These are phyloP conservation scores for Phytophthora macrochlamydospora DNA, from an alignment of 352 stramenopile species.

Conservation along the genomic window DNA sequence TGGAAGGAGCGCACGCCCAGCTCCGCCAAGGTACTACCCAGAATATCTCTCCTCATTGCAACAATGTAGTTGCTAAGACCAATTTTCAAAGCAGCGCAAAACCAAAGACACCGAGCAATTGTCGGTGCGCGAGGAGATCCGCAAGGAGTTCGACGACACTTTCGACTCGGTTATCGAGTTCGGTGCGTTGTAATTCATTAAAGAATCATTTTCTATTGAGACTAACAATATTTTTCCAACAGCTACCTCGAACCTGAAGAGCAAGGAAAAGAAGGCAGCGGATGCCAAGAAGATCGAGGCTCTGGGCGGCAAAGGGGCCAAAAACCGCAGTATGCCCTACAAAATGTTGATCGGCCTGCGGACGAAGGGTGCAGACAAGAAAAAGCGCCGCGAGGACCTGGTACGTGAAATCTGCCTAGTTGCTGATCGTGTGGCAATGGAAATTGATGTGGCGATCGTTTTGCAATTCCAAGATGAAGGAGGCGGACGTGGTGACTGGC, in stretches of 20 bases:
- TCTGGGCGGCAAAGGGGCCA: slow-evolving; percentile 64
- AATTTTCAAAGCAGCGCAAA: slow-evolving; percentile 13
- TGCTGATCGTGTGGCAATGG: neutral
- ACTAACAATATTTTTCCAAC: neutral
- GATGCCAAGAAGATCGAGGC: slow-evolving; percentile 77
- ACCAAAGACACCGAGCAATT: slow-evolving; percentile 41
- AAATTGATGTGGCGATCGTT: neutral
- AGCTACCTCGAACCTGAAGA: slow-evolving; percentile 64
- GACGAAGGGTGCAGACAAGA: slow-evolving; percentile 58
- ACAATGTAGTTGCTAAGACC: no score
- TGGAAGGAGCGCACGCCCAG: slow-evolving; percentile 63
- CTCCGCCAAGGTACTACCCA: slow-evolving; percentile 22
- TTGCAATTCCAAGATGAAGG: slow-evolving; percentile 50
- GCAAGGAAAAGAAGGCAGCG: slow-evolving; percentile 80
- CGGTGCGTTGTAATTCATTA: slow-evolving; percentile 28
- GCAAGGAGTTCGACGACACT: slow-evolving; percentile 78
- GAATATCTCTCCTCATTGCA: no score
- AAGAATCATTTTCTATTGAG: no score
- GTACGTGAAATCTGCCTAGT: slow-evolving; percentile 20
- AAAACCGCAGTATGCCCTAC: slow-evolving; percentile 68
- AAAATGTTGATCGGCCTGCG: slow-evolving; percentile 77
- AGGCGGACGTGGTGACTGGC: slow-evolving; percentile 70
- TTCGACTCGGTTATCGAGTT: slow-evolving; percentile 81
- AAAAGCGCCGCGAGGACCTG: slow-evolving; percentile 63
- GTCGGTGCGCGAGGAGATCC: slow-evolving; percentile 67